Conservation (phyloP, 495 filamentous ascomycete species). For the Terfezia claveryi region DNA sequence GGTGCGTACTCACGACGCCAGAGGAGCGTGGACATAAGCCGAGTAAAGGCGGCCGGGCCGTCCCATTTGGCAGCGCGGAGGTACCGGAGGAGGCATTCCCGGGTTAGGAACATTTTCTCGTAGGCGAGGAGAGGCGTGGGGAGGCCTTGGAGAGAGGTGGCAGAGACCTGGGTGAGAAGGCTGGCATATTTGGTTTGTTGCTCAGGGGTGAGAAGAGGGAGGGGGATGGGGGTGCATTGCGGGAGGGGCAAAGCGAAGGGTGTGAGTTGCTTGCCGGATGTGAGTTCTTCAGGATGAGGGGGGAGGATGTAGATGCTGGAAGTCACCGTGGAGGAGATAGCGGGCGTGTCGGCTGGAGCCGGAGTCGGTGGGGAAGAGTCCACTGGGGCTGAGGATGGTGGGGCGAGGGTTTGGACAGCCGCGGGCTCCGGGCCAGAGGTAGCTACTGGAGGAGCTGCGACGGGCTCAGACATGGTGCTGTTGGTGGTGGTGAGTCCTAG, state of each 20-base stretch:
- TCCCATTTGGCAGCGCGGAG: constrained; percentile 87
- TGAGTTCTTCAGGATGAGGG: background rate
- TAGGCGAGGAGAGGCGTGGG: constrained; percentile 45
- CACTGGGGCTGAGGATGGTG: background rate
- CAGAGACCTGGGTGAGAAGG: constrained; percentile 14
- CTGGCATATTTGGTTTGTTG: constrained; percentile 61
- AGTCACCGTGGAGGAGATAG: no score
- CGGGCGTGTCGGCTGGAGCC: no score
- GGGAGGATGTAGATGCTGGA: background rate
- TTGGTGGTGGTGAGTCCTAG: no score
- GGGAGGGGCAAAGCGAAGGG: constrained; percentile 46
- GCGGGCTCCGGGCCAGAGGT: background rate
- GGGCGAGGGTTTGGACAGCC: background rate
- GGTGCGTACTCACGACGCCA: constrained; percentile 82
- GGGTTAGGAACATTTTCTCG: constrained; percentile 75
- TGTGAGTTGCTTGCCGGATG: constrained; percentile 21
- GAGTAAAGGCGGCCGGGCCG: constrained; percentile 46
- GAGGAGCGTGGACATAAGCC: constrained; percentile 53
- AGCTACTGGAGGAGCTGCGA: no score
- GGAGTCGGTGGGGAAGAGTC: background rate
- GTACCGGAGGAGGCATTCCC: constrained; percentile 80
- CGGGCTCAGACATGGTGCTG: no score
- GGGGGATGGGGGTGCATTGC: constrained; percentile 29
- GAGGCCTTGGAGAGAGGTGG: constrained; percentile 24
- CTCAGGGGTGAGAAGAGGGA: constrained; percentile 40